Conservation (phyloP, 441 rosid species). For the Eutrema salsugineum region DNA sequence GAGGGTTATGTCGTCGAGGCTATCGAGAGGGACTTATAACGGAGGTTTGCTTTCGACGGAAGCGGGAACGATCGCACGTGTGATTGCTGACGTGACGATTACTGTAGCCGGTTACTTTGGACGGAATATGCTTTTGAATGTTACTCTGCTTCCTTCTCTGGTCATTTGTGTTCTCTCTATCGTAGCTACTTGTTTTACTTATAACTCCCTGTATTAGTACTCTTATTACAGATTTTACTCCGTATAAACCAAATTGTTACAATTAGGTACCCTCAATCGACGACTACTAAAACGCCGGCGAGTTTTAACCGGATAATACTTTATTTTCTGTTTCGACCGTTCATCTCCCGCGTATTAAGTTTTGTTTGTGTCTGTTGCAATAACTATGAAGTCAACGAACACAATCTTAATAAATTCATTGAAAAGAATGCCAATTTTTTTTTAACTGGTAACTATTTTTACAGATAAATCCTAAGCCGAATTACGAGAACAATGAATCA, state of each 20-base stretch:
- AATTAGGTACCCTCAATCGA: not conserved
- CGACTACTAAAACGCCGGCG: not conserved
- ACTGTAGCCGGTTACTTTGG: conserved; percentile 82
- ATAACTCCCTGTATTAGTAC: conserved; percentile 71
- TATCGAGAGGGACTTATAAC: conserved; percentile 85
- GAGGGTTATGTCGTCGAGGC: conserved; percentile 89
- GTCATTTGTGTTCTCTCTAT: conserved; percentile 62
- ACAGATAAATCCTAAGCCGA: not conserved
- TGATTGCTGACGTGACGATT: conserved; percentile 80
- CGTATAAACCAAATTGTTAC: not conserved
- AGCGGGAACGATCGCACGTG: conserved; percentile 90
- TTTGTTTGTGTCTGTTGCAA: not conserved
- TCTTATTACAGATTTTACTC: not conserved
- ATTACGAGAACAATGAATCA: not conserved
- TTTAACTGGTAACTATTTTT: not conserved
- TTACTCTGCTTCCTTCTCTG: conserved; percentile 76
- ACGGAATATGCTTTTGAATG: conserved; percentile 55
- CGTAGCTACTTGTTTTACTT: conserved; percentile 71
- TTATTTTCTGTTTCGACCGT: not conserved
- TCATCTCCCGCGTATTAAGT: not conserved
- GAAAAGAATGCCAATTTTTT: not conserved
- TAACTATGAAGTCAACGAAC: not conserved
- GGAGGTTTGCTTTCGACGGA: conserved; percentile 91
- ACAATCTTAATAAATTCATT: not conserved
- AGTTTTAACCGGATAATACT: not conserved